A percentile compares a stretch with the other conserved stretches of the same genome.
Conservation (phyloP, 2,329 filamentous ascomycete genomes). For the Fusarium agapanthi region DNA sequence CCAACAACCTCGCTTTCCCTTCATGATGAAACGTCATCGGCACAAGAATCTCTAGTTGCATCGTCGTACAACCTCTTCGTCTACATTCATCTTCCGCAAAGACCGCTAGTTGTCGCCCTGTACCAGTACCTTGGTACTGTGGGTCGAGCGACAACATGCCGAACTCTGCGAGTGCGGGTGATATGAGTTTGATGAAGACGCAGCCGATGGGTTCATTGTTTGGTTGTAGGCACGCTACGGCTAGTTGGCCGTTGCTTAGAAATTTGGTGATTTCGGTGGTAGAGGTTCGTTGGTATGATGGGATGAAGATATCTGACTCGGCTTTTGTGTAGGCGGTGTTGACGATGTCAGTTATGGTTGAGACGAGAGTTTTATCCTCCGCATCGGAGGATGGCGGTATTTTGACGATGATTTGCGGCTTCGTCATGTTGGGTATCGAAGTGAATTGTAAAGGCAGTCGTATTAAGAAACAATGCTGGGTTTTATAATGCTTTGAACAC, state of each 20-base stretch:
- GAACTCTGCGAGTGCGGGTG: slow-evolving; percentile 36
- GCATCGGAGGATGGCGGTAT: slow-evolving; percentile 31
- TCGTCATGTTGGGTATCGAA: neutral
- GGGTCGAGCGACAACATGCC: slow-evolving; percentile 43
- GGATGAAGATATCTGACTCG: slow-evolving; percentile 40
- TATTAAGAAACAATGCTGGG: accelerated
- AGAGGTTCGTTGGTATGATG: slow-evolving; percentile 41
- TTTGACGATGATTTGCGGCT: slow-evolving; percentile 16
- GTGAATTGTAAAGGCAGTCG: accelerated
- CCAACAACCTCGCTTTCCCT: slow-evolving; percentile 39
- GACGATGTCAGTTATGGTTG: slow-evolving; percentile 35
- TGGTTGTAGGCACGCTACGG: slow-evolving; percentile 29
- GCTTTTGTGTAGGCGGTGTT: slow-evolving; percentile 41
- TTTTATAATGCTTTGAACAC: neutral
- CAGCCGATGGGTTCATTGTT: slow-evolving; percentile 37
- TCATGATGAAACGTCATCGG: slow-evolving; percentile 41
- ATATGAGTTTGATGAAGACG: slow-evolving; percentile 37
- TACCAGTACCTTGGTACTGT: slow-evolving; percentile 34
- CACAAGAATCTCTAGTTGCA: slow-evolving; percentile 44
- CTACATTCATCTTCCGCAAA: slow-evolving; percentile 44
- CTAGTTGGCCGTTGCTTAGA: slow-evolving; percentile 36
- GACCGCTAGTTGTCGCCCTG: slow-evolving; percentile 36
- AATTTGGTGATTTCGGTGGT: slow-evolving; percentile 32
- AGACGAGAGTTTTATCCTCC: slow-evolving; percentile 23
- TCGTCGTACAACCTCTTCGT: slow-evolving; percentile 37